These are phyloP conservation scores for Salix suchowensis DNA, from an alignment of 345 rosid genomes.

Conservation along the genomic window DNA sequence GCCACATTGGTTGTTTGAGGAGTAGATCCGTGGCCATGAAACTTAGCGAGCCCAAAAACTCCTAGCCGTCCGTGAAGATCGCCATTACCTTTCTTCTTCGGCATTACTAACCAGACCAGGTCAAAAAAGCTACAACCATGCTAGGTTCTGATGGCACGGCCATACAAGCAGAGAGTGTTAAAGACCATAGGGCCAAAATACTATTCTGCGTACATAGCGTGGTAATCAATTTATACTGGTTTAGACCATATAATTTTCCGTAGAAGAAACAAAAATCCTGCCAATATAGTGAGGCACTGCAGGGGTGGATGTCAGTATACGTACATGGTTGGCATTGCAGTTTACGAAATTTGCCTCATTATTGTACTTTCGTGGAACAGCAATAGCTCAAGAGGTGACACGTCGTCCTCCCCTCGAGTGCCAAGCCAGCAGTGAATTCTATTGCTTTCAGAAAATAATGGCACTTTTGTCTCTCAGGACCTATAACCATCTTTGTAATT, in stretches of 20 bases:
- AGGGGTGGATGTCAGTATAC: constrained; percentile 10
- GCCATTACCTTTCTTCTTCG: not conserved
- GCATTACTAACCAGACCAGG: not conserved
- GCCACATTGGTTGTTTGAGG: constrained; percentile 15
- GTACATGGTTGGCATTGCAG: not conserved
- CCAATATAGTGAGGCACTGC: not conserved
- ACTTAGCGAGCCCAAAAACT: constrained; percentile 18
- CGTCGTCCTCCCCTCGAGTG: not conserved
- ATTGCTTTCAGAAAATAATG: not conserved
- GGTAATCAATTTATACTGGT: not conserved
- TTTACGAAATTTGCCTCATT: constrained; percentile 1
- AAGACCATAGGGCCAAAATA: not conserved
- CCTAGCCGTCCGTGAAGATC: constrained; percentile 13
- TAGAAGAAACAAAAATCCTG: not conserved
- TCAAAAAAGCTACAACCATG: not conserved
- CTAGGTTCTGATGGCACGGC: not conserved
- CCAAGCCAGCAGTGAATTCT: no score
- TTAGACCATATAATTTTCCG: not conserved
- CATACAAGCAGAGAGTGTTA: not conserved
- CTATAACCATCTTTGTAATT: not conserved
- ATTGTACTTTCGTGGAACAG: not conserved
- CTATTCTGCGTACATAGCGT: not conserved
- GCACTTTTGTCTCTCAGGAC: not conserved
- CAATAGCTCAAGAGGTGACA: not conserved
- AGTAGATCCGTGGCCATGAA: constrained; percentile 11